Conservation (phyloP, 805 yeast genomes). For the Kazachstania africana region DNA sequence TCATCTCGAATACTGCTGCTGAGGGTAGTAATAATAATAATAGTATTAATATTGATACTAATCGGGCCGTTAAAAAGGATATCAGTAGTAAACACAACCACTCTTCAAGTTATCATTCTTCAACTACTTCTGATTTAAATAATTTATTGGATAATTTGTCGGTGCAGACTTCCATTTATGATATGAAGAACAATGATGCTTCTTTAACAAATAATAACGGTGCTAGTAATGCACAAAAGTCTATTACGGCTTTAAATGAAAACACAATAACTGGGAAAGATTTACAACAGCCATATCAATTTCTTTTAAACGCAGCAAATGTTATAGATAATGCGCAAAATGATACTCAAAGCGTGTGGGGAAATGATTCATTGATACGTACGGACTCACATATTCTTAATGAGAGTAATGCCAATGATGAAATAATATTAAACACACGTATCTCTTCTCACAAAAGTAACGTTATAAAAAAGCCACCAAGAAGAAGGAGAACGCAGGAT, state of each 20-base stretch:
- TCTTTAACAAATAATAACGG: conserved; percentile 6
- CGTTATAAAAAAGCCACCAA: not conserved
- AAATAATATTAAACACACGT: conserved; percentile 26
- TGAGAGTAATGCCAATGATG: conserved; percentile 20
- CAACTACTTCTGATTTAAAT: too few species aligned
- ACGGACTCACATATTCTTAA: conserved; percentile 29
- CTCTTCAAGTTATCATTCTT: too few species aligned
- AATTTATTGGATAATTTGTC: too few species aligned
- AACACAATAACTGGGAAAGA: conserved; percentile 16
- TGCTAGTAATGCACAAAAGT: conserved; percentile 12
- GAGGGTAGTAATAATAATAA: too few species aligned
- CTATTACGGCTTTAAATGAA: conserved; percentile 6
- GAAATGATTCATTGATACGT: conserved; percentile 15
- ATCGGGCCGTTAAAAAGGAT: too few species aligned
- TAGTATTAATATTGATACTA: too few species aligned
- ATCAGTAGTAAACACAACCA: too few species aligned
- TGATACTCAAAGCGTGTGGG: conserved; percentile 6
- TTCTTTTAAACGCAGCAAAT: too few species aligned
- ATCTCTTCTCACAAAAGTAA: conserved; percentile 11
- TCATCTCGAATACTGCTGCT: too few species aligned
- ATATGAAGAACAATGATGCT: not conserved
- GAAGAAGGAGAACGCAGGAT: conserved; percentile 14
- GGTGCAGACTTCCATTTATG: too few species aligned
- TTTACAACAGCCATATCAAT: too few species aligned
- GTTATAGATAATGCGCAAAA: conserved; percentile 1